A percentile compares a stretch with the other conserved stretches of the same genome.
Evolutionary conservation across 2,329 filamentous ascomycete species (phyloP).

Genomic region (Fusarium ambrosium): DNA sequence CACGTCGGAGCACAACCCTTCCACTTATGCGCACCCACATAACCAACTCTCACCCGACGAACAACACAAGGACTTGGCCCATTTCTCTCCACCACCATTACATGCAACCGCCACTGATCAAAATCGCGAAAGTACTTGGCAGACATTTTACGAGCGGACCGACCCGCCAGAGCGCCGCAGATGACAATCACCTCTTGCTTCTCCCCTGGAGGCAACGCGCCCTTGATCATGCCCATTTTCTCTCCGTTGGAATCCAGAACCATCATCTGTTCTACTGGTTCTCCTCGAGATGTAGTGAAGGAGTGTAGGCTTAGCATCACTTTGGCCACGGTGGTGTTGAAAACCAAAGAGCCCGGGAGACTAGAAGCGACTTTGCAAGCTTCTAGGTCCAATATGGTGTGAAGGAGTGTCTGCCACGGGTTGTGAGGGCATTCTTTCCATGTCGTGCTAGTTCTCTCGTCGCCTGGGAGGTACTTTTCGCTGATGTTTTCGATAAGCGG

Average conservation of each 20-base stretch:
- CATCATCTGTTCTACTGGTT: neutral
- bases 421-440: neutral
- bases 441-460: neutral
- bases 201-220: neutral
- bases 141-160: neutral
- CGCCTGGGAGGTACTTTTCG: neutral
- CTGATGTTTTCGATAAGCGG: neutral
- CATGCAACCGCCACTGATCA: neutral
- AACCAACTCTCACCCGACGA: neutral
- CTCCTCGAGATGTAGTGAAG: neutral
- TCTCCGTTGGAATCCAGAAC: neutral
- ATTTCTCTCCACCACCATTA: neutral
- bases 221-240: neutral
- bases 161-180: neutral
- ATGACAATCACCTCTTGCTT: slow-evolving; percentile 1
- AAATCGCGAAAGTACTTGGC: neutral
- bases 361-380: neutral
- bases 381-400: neutral
- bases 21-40: neutral
- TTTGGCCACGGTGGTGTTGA: neutral
- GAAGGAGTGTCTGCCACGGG: neutral
- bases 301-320: neutral
- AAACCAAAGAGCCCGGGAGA: neutral
- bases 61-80: neutral
- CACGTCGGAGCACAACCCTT: neutral